Conservation (phyloP, 805 yeast genomes). For the Starmerella sirachaensis region DNA sequence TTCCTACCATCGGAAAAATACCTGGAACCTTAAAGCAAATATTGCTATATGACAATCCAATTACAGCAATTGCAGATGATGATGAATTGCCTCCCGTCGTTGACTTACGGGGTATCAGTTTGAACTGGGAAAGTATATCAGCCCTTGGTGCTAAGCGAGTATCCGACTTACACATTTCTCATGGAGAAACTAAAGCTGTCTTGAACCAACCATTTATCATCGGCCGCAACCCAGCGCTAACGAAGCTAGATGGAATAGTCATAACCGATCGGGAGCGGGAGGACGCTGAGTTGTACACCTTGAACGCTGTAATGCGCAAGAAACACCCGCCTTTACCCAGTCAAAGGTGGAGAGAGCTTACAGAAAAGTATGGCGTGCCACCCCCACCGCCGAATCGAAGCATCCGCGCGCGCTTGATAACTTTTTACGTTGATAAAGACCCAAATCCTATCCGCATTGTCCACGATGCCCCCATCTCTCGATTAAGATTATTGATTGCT, state of each 20-base stretch:
- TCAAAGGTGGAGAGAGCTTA: constrained; percentile 36
- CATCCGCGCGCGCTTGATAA: constrained; percentile 17
- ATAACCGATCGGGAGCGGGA: constrained; percentile 38
- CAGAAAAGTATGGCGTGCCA: constrained; percentile 29
- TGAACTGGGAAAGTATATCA: constrained; percentile 10
- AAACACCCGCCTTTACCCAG: constrained; percentile 15
- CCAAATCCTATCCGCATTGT: constrained; percentile 20
- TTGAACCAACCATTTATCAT: constrained; percentile 30
- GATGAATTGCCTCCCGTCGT: neutral
- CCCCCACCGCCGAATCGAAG: constrained; percentile 6
- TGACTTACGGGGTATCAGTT: constrained; percentile 1
- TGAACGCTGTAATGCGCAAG: constrained; percentile 37
- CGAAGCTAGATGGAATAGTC: constrained; percentile 45
- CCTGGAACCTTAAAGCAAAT: neutral
- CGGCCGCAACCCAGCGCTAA: constrained; percentile 35
- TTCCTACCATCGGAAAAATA: constrained; percentile 16
- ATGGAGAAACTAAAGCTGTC: constrained; percentile 31
- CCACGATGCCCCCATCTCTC: constrained; percentile 28
- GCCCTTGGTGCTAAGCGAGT: constrained; percentile 35
- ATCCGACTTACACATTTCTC: constrained; percentile 28
- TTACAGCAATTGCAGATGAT: constrained; percentile 16
- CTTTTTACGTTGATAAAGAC: constrained; percentile 14
- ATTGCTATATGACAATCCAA: constrained; percentile 30
- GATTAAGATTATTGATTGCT: constrained; percentile 22
- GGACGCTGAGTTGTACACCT: constrained; percentile 59